phyloP scores from a whole-genome alignment of 257 asterid genomes.

The Coffea canephora region DNA sequence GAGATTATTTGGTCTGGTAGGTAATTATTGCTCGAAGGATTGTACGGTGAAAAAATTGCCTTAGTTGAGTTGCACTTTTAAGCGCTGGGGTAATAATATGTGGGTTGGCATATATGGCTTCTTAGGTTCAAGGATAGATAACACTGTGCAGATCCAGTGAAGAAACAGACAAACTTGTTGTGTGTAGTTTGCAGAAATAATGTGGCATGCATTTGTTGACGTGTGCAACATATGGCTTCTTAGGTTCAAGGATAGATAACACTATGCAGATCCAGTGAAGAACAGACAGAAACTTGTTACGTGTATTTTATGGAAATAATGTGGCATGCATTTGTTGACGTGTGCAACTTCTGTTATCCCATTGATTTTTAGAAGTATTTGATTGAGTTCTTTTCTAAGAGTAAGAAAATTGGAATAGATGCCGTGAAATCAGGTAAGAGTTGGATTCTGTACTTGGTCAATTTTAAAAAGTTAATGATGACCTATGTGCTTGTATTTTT shows the following conservation, averaged over 20 bases:
- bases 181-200: background rate
- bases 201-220: background rate
- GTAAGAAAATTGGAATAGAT: background rate
- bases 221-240: background rate
- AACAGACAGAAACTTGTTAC: background rate
- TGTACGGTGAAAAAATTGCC: background rate
- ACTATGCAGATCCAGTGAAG: background rate
- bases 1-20: background rate
- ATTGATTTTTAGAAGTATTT: background rate
- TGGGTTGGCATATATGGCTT: background rate
- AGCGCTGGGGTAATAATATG: background rate
- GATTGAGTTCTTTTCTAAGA: background rate
- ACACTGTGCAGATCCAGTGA: background rate
- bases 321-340: background rate
- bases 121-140: background rate
- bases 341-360: background rate
- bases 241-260: background rate
- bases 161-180: background rate
- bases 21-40: background rate
- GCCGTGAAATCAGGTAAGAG: background rate
- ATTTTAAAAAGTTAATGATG: background rate
- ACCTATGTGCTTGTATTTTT: background rate
- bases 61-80: background rate
- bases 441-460: background rate
- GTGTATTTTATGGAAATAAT: background rate